Evolutionary conservation across 2,329 filamentous ascomycete genomes (phyloP).

Genomic region (Cephalotrichum gorgonifer): DNA sequence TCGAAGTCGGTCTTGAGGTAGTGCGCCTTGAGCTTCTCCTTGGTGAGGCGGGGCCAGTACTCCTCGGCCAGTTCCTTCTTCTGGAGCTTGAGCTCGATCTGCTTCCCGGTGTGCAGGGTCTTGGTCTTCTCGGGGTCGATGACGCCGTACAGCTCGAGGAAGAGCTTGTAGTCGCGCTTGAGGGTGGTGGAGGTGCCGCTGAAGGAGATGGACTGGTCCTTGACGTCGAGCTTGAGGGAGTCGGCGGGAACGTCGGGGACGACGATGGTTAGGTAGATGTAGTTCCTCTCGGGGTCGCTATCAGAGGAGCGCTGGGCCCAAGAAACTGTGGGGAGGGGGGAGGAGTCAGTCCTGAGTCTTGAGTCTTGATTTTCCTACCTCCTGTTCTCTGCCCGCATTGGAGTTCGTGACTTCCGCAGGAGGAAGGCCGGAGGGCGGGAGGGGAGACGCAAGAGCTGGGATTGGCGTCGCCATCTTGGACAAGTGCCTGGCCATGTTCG

Average conservation of each 20-base stretch:
- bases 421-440: too few relatives aligned
- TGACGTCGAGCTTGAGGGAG: constrained; percentile 73
- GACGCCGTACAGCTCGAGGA: constrained; percentile 80
- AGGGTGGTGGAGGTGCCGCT: constrained; percentile 72
- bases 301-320: constrained; percentile 94
- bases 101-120: constrained; percentile 78
- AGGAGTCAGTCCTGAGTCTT: neutral
- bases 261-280: constrained; percentile 85
- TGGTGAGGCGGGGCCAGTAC: constrained; percentile 92
- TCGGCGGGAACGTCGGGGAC: constrained; percentile 72
- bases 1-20: constrained; percentile 99
- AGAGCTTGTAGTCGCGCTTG: constrained; percentile 78
- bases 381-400: too few relatives aligned
- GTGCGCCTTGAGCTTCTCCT: constrained; percentile 81
- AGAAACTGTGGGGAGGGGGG: constrained; percentile 57
- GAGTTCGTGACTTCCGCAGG: too few relatives aligned
- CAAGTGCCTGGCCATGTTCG: neutral
- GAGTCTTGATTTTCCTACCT: too few relatives aligned
- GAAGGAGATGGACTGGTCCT: constrained; percentile 69
- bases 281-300: constrained; percentile 77
- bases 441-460: neutral
- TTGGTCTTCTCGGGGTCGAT: constrained; percentile 80
- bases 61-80: constrained; percentile 95
- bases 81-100: constrained; percentile 80
- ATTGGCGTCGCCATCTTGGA: neutral